A percentile compares a stretch with the other conserved stretches of the same genome.
Conservation (phyloP, 768 basidiomycete genomes). For the Xerocomellus dryophilus region DNA sequence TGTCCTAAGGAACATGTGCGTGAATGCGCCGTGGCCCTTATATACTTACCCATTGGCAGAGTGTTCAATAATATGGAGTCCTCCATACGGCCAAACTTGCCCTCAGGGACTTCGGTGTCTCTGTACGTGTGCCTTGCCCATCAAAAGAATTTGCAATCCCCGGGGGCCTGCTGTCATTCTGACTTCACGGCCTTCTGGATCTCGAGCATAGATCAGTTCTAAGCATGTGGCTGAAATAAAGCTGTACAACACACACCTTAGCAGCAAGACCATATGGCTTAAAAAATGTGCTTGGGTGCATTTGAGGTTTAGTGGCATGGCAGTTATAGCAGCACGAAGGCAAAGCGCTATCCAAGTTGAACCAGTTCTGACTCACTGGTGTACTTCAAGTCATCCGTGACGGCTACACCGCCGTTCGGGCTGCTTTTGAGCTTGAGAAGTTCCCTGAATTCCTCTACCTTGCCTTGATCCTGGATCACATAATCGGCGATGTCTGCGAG, state of each 20-base stretch:
- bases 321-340: not conserved
- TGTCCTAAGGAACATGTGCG: not conserved
- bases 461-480: conserved; percentile 46
- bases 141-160: too few species aligned
- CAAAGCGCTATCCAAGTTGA: not conserved
- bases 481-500: conserved; percentile 57
- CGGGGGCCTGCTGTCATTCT: too few species aligned
- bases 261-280: not conserved
- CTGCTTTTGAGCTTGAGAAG: conserved; percentile 57
- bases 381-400: conserved; percentile 87
- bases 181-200: not conserved
- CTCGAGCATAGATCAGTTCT: not conserved
- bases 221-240: not conserved
- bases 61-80: not conserved
- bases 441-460: conserved; percentile 55
- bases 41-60: not conserved
- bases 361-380: conserved; percentile 50
- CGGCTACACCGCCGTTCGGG: conserved; percentile 77
- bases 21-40: not conserved
- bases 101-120: too few species aligned
- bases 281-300: not conserved
- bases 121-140: too few species aligned
- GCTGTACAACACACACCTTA: not conserved
- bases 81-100: too few species aligned
- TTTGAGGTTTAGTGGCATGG: not conserved